phyloP scores from a whole-genome alignment of 2,329 filamentous ascomycete genomes.

The Scorias spongiosa region DNA sequence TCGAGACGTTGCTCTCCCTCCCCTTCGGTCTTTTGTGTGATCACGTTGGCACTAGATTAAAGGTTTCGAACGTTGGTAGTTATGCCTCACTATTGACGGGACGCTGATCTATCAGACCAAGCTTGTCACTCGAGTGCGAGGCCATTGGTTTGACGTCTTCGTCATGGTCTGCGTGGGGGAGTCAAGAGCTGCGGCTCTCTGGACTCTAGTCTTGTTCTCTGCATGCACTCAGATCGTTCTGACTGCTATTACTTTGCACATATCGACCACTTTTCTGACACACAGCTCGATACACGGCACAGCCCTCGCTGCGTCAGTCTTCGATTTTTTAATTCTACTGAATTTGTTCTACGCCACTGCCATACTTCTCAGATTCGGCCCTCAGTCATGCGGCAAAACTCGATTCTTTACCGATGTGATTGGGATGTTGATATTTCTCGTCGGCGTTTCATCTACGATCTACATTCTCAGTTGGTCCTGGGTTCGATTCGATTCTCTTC shows the following conservation, averaged over 20 bases:
- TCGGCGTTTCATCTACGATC: conserved; percentile 8
- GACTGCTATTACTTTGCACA: conserved; percentile 7
- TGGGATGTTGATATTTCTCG: conserved; percentile 2
- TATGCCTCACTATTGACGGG: too few species aligned
- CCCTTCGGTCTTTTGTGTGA: too few species aligned
- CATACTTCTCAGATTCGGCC: not conserved
- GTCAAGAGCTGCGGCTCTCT: not conserved
- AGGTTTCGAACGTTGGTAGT: too few species aligned
- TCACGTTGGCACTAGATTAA: too few species aligned
- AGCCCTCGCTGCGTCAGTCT: conserved; percentile 8
- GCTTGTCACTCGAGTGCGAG: too few species aligned
- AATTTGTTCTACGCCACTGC: not conserved
- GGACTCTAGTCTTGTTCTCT: conserved; percentile 2
- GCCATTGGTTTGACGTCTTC: too few species aligned
- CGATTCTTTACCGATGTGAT: not conserved
- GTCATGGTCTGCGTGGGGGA: too few species aligned
- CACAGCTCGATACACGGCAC: conserved; percentile 4
- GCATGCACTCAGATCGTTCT: conserved; percentile 7
- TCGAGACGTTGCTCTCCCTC: too few species aligned
- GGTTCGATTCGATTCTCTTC: not conserved
- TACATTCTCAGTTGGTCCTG: conserved; percentile 7
- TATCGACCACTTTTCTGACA: conserved; percentile 7
- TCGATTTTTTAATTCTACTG: conserved; percentile 10
- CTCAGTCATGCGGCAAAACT: not conserved
- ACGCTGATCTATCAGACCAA: too few species aligned